phyloP scores from a whole-genome alignment of 257 asterid species.

The Linderniella brevidens region DNA sequence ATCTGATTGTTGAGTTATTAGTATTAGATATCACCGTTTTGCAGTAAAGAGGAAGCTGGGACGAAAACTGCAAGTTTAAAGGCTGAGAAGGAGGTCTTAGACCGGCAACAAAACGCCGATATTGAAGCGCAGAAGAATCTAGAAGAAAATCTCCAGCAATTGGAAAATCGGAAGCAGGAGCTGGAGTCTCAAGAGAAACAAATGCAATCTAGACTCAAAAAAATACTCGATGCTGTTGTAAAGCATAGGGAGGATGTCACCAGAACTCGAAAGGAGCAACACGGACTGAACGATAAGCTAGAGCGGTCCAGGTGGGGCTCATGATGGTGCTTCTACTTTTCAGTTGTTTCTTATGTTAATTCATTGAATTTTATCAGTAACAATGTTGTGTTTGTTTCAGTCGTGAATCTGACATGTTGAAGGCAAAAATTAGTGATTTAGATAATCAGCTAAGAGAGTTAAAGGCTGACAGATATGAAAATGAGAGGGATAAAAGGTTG shows the following conservation, averaged over 20 bases:
- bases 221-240: conserved; percentile 58
- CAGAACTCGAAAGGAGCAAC: conserved; percentile 63
- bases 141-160: conserved; percentile 89
- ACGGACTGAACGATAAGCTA: conserved; percentile 73
- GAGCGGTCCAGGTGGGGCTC: conserved; percentile 47
- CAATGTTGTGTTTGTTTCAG: conserved; percentile 24
- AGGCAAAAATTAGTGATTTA: conserved; percentile 51
- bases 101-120: conserved; percentile 90
- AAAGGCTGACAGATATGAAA: conserved; percentile 93
- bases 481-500: conserved; percentile 80
- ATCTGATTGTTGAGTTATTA: too few relatives aligned
- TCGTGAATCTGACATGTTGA: conserved; percentile 54
- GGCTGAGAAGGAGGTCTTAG: conserved; percentile 89
- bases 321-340: conserved; percentile 14
- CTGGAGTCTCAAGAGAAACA: conserved; percentile 80
- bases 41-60: conserved; percentile 98
- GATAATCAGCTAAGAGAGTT: conserved; percentile 79
- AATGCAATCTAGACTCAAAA: conserved; percentile 63
- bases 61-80: conserved; percentile 85
- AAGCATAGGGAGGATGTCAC: conserved; percentile 62
- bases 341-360: conserved; percentile 7
- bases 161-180: conserved; percentile 74
- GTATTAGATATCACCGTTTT: conserved; percentile 8
- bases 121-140: conserved; percentile 70
- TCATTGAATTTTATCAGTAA: conserved; percentile 8